Base-by-base conservation (phyloP, 2,329 filamentous ascomycete genomes). In the Rasamsonia emersonii region DNA sequence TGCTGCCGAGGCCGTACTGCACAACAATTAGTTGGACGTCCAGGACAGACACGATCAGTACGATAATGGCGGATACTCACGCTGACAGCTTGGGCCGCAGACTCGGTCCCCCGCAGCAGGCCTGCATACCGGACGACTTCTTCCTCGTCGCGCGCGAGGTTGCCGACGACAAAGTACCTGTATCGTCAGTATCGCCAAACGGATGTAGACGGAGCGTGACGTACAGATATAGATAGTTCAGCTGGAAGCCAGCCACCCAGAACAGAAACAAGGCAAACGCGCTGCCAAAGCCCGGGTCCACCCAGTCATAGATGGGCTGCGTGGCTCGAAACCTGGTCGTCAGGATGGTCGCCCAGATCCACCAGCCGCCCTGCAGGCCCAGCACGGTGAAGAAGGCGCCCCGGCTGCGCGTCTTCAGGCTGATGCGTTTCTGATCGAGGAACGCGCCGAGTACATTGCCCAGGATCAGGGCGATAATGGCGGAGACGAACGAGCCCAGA, bases 181-280 rank as follows among this genome's bases (percentile, higher is more conserved):
- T 3, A 2, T 2, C 2, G 21, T 24, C 17, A 33, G 33, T 18
- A 30, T 33, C 9, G 18, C 7, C 4, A 7, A 3, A 13, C 6
- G 5, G 8, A 11, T 5, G 10, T 4, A 7, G 3, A 13, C 6
- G 5, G 8, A 11, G 4, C 10, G 10, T 3, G 4, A 56, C 70
- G 54, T 47, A 78, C 65, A 84, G 55, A 50, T 77, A 84, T 41
- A 84, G 65, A 49, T 86, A 86, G 51, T 85, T 85, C 5, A 83
- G 43, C 55, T 85, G 80, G 44, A 85, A 85, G 0, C 77, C 73
- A 8, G 73, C 57, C 0, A 76, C 75, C 43, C 82, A 67, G 43
- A 86, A 73, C 4, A 86, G 47, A 51, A 80, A 85, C 11, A 83
- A 63, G 0, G 68, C 73, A 43, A 85, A 86, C 0, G 68, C 76